These are phyloP conservation scores for Aspergillus thermomutatus DNA, from an alignment of 2,329 filamentous ascomycete species.

Conservation along the genomic window DNA sequence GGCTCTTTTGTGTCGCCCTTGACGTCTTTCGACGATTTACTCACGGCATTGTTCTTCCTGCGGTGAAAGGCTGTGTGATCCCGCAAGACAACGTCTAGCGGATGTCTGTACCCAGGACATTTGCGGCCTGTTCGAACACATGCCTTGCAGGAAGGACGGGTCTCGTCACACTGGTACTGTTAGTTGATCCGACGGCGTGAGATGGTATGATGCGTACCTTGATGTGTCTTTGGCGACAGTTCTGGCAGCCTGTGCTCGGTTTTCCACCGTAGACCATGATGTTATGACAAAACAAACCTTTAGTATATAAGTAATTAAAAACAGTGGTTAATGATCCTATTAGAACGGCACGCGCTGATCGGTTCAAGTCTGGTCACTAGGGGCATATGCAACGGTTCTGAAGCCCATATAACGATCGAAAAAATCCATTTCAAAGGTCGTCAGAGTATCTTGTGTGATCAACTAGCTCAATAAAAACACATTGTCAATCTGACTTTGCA, in stretches of 20 bases:
- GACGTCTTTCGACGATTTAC: background rate
- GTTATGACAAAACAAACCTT: constrained; percentile 1
- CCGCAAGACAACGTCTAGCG: constrained; percentile 27
- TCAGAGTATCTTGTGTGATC: no score
- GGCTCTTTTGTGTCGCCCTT: background rate
- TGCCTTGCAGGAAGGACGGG: constrained; percentile 26
- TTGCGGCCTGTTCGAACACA: constrained; percentile 24
- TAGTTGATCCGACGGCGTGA: background rate
- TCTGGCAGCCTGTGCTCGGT: constrained; percentile 25
- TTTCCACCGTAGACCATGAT: constrained; percentile 28
- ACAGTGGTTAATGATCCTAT: no score
- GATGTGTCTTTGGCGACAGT: constrained; percentile 27
- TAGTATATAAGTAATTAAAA: no score
- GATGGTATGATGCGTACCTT: constrained; percentile 17
- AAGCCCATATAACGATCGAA: no score
- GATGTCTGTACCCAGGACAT: constrained; percentile 28
- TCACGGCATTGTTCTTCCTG: constrained; percentile 7
- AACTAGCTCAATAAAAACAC: no score
- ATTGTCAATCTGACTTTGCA: no score
- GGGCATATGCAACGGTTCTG: no score
- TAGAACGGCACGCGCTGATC: no score
- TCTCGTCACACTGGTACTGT: constrained; percentile 26
- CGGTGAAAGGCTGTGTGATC: constrained; percentile 21
- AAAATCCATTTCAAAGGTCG: no score
- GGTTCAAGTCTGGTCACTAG: background rate